Evolutionary conservation across 2,329 filamentous ascomycete species (phyloP), one percentile per base, ranked within the genome.

Genomic region (Zalaria obscura): DNA sequence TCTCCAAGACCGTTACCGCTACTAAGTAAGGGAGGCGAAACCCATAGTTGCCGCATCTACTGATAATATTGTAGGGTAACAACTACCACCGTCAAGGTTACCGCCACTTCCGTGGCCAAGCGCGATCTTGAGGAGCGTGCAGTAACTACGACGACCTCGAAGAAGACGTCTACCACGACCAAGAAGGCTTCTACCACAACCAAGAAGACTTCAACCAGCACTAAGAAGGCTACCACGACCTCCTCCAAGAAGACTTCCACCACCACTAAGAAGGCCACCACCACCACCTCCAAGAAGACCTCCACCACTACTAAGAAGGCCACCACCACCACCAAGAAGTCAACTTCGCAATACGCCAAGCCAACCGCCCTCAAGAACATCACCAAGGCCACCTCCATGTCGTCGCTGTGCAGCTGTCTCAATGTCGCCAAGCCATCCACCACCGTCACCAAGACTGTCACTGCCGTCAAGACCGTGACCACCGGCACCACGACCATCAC

Each of bases 401-500:
- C 18, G 18, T 18, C 18, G 18, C 18, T 18, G 18, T 18, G 18
- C 18, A 18, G 18, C 18, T 18, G 18, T 18, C 18, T 18, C 18
- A 18, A 18, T 18, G 18, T 18, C 18, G 18, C 25, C 18, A 41
- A 29, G 11, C 27, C 32, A 35, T 40, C 41, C 5, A 28, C 29
- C 27, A 9, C 45, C 8, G 25, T 28, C 18, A 38, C 35, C 35
- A 29, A 28, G 8, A 40, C 42, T 11, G 40, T 26, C 36, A 11
- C 8, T 27, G 29, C 38, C 1, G 10, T 8, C 11, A 26, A 31
- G 18, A 39, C 26, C 39, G 36, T 34, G n/a, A 27, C 44, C 25
- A 40, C 45, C n/a, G 26, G 38, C 11, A 36, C 47, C 4, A 40
- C 44, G 3, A 27, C 45, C 7, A 36, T 37, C 9, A 40, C 36